Percentiles rank a stretch among this genome's conserved stretches.
phyloP scores from a whole-genome alignment of 257 asterid genomes.

The Nicotiana tomentosiformis region DNA sequence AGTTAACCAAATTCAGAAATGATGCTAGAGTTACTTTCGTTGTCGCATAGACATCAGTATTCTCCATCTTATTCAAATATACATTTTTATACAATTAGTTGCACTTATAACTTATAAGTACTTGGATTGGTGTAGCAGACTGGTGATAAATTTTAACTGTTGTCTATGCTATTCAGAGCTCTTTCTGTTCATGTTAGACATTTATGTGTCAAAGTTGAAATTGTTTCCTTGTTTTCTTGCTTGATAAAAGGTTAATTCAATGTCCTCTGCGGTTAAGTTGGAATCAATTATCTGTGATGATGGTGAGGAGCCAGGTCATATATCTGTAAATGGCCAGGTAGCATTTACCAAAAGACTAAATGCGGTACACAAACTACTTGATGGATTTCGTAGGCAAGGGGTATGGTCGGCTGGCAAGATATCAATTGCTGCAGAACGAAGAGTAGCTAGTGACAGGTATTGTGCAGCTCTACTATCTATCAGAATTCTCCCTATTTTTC shows the following conservation, averaged over 20 bases:
- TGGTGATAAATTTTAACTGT: background rate
- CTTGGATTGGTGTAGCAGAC: background rate
- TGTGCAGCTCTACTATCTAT: background rate
- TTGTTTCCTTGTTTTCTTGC: background rate
- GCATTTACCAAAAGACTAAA: slow-evolving; percentile 17
- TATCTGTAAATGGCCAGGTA: slow-evolving; percentile 12
- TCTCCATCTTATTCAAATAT: background rate
- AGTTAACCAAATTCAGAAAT: background rate
- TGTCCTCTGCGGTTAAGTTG: slow-evolving; percentile 30
- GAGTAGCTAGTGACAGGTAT: slow-evolving; percentile 31
- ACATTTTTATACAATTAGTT: background rate
- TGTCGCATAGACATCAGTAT: background rate
- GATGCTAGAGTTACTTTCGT: background rate
- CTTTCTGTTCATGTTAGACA: background rate
- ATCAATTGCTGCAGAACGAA: slow-evolving; percentile 16
- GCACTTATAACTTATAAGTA: background rate
- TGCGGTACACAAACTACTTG: slow-evolving; percentile 14
- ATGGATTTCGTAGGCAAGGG: slow-evolving; percentile 23
- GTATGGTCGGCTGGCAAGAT: slow-evolving; percentile 19
- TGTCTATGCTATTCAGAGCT: background rate
- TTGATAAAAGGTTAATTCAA: slow-evolving; percentile 10
- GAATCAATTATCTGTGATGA: slow-evolving; percentile 15
- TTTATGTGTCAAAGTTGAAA: background rate
- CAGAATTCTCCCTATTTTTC: background rate
- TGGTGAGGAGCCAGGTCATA: slow-evolving; percentile 14